Base-by-base conservation (phyloP, 208 protist species). In the Leishmania amazonensis region DNA sequence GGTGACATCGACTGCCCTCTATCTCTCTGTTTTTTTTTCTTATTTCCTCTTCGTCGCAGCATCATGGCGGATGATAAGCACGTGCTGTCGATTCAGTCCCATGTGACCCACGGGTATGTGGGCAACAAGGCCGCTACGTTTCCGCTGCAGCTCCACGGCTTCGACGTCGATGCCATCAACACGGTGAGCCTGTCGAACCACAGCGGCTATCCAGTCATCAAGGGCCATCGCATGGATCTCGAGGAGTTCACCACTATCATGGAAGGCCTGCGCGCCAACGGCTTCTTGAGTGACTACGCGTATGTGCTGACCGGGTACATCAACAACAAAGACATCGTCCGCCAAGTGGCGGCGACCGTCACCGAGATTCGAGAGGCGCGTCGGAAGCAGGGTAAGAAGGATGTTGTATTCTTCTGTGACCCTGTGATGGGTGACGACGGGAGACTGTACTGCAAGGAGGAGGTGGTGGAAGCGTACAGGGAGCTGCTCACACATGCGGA, bases 101-200 rank as follows among this genome's bases (percentile, higher is more conserved):
- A 98, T 87, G 97, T 99, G 9, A 97, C 96, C 13, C 96, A 99
- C 83, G 98, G 98, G 11, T 99, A 99, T 85, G 98, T 99, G 17
- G 98, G 98, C 70, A 99, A 99, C 90, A 98, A 98, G 76, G 95
- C 95, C 2, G 97, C 98, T 35, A 94, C 94, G 6, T 98, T 99
- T 83, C 96, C 97, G 11, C 88, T 99, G 24, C 97, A 99, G 86
- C 85, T 99, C 1, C 91, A 98, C 71, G 98, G 98, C 40, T 94
- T 99, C 75, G 98, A 99, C 49, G 96, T 99, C 45, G 98, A 99
- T 81, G 89, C 88, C 54, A 90, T 99, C 45, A 99, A 99, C 88
- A 98, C 97, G 9, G 96, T 99, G 2, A 98, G 98, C 85, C 90
- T 99, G 31, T 98, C 94, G 17, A 99, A 99, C 81, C 97, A 99